Evolutionary conservation across 164 flowering plant genomes (phyloP).

Genomic region (Tinospora cordifolia): DNA sequence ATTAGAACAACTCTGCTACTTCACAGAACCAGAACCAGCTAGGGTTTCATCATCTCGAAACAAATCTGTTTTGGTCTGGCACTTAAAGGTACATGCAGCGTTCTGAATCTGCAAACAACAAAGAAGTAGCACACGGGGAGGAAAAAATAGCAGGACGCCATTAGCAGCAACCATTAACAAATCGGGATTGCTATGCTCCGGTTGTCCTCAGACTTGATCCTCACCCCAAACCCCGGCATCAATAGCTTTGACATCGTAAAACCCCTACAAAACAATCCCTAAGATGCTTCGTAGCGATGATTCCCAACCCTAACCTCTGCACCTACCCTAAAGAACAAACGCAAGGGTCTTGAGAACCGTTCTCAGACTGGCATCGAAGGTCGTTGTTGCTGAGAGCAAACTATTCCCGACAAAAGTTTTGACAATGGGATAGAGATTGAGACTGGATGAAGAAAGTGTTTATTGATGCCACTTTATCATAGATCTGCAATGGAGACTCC

Average conservation of each 20-base stretch:
- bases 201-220: too few species aligned
- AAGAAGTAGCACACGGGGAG: too few species aligned
- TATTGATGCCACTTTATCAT: slow-evolving; percentile 29
- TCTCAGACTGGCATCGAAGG: slow-evolving; percentile 32
- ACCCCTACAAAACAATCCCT: slow-evolving; percentile 62
- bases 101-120: too few species aligned
- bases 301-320: slow-evolving; percentile 37
- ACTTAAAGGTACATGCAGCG: too few species aligned
- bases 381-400: slow-evolving; percentile 38
- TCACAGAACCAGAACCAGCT: too few species aligned
- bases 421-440: slow-evolving; percentile 36
- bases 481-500: slow-evolving; percentile 40
- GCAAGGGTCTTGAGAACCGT: slow-evolving; percentile 17
- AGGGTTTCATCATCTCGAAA: too few species aligned
- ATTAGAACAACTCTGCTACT: too few species aligned
- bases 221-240: slow-evolving; percentile 38
- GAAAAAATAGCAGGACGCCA: too few species aligned
- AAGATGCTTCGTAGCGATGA: slow-evolving; percentile 53
- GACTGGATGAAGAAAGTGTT: slow-evolving; percentile 29
- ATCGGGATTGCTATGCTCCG: too few species aligned
- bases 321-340: slow-evolving; percentile 37
- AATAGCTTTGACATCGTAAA: slow-evolving; percentile 48
- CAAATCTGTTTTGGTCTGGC: too few species aligned
- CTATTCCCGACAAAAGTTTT: slow-evolving; percentile 42
- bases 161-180: too few species aligned